These are phyloP conservation scores for Dryadomyces sulphureus DNA, from an alignment of 2,329 filamentous ascomycete species.

Conservation along the genomic window DNA sequence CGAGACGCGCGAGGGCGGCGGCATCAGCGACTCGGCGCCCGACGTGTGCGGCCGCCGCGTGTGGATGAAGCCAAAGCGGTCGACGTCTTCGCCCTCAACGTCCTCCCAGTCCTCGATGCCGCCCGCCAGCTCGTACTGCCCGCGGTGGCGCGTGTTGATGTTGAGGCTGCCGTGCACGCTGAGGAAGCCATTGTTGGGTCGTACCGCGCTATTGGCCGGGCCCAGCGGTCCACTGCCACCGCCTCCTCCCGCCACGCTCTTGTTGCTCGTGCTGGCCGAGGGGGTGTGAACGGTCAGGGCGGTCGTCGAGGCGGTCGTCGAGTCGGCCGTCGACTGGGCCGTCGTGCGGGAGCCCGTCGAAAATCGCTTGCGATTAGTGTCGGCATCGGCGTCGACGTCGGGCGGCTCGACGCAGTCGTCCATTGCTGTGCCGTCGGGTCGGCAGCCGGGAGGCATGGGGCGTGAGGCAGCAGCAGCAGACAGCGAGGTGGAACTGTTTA, in stretches of 20 bases:
- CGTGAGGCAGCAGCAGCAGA: background rate
- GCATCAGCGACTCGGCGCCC: background rate
- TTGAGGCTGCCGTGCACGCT: background rate
- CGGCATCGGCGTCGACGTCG: background rate
- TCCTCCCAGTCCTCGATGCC: slow-evolving; percentile 55
- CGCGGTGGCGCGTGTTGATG: slow-evolving; percentile 7
- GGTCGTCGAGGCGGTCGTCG: background rate
- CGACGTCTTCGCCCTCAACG: slow-evolving; percentile 43
- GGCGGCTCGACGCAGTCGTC: background rate
- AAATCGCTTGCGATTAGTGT: background rate
- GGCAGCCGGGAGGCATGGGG: background rate
- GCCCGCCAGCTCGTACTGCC: slow-evolving; percentile 35
- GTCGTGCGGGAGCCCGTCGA: background rate
- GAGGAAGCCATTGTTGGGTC: background rate
- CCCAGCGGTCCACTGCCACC: background rate
- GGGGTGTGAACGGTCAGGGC: background rate
- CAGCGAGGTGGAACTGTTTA: background rate
- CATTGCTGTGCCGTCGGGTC: no score
- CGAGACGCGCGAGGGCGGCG: background rate
- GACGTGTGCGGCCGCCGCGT: slow-evolving; percentile 25
- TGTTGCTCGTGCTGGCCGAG: background rate
- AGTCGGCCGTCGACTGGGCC: background rate
- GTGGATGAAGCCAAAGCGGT: slow-evolving; percentile 55
- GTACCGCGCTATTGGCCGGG: background rate
- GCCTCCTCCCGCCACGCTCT: background rate